phyloP scores from a whole-genome alignment of 208 protist genomes.

The Wallacemonas collosoma region DNA sequence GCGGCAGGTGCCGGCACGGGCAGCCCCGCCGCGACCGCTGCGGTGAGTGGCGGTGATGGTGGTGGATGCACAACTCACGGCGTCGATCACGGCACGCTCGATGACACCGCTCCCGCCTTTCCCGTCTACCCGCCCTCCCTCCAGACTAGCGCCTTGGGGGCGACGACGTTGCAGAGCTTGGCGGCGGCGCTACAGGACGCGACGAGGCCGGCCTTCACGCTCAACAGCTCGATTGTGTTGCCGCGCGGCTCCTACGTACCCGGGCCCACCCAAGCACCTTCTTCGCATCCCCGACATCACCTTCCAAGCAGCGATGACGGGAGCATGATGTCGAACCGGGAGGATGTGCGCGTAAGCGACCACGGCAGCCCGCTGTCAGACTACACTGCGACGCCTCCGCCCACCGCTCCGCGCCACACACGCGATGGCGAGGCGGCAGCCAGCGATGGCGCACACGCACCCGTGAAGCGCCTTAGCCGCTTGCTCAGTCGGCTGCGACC shows the following conservation, averaged over 20 bases:
- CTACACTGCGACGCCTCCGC: not conserved
- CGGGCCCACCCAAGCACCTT: not conserved
- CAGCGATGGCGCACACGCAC: not conserved
- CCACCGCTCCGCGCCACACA: not conserved
- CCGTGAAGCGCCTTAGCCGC: not conserved
- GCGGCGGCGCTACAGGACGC: not conserved
- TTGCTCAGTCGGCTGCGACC: not conserved
- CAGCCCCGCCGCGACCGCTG: not conserved
- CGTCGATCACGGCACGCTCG: too few relatives aligned
- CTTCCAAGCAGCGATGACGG: not conserved
- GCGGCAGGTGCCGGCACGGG: not conserved
- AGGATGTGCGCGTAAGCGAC: not conserved
- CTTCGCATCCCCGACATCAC: not conserved
- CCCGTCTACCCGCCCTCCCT: too few relatives aligned
- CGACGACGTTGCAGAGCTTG: conserved; percentile 1
- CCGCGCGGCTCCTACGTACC: conserved; percentile 13
- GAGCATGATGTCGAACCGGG: conserved; percentile 2
- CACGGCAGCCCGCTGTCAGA: not conserved
- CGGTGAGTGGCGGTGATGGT: not conserved
- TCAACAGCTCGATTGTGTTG: conserved; percentile 18
- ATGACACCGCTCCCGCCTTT: too few relatives aligned
- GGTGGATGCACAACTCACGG: not conserved
- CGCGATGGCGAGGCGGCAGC: not conserved
- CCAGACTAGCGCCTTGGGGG: too few relatives aligned
- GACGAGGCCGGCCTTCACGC: not conserved